Percentiles rank a stretch among this genome's conserved stretches.
Evolutionary conservation across 2,329 filamentous ascomycete species (phyloP).

Genomic region (Mariannaea elegans): DNA sequence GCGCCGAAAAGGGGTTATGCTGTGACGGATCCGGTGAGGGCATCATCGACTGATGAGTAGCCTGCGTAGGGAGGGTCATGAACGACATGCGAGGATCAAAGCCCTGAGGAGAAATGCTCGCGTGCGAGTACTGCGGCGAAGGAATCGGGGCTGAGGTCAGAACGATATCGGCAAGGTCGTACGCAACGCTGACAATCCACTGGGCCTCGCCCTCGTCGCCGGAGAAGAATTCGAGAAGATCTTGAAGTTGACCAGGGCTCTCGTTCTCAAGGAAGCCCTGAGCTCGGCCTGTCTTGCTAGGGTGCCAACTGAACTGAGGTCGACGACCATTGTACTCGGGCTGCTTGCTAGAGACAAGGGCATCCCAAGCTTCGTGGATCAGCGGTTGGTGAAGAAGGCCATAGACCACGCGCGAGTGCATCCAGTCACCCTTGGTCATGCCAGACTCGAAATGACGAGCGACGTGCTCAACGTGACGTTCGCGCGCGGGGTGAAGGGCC

Average conservation of each 20-base stretch:
- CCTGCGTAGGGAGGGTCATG: conserved; percentile 45
- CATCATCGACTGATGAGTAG: conserved; percentile 42
- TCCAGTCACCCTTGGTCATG: conserved; percentile 72
- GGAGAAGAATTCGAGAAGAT: conserved; percentile 72
- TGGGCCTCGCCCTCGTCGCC: conserved; percentile 65
- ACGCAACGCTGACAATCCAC: conserved; percentile 66
- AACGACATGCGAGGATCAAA: conserved; percentile 44
- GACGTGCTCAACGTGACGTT: conserved; percentile 74
- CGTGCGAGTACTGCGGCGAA: conserved; percentile 44
- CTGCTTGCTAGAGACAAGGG: conserved; percentile 61
- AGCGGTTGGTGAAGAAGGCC: conserved; percentile 72
- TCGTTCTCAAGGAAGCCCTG: conserved; percentile 70
- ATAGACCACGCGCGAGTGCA: conserved; percentile 74
- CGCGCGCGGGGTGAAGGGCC: conserved; percentile 68
- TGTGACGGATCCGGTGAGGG: conserved; percentile 40
- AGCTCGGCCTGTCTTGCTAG: conserved; percentile 63
- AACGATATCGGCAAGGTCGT: conserved; percentile 62
- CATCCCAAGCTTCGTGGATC: conserved; percentile 69
- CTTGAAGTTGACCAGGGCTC: conserved; percentile 69
- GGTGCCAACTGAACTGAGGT: conserved; percentile 70
- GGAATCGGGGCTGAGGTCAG: conserved; percentile 45
- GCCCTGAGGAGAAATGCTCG: conserved; percentile 37
- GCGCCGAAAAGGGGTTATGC: conserved; percentile 40
- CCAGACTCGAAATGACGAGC: conserved; percentile 72
- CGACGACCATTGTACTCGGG: conserved; percentile 63